Evolutionary conservation across 1,284 basidiomycete genomes (phyloP).

Genomic region (Athelia sp.): DNA sequence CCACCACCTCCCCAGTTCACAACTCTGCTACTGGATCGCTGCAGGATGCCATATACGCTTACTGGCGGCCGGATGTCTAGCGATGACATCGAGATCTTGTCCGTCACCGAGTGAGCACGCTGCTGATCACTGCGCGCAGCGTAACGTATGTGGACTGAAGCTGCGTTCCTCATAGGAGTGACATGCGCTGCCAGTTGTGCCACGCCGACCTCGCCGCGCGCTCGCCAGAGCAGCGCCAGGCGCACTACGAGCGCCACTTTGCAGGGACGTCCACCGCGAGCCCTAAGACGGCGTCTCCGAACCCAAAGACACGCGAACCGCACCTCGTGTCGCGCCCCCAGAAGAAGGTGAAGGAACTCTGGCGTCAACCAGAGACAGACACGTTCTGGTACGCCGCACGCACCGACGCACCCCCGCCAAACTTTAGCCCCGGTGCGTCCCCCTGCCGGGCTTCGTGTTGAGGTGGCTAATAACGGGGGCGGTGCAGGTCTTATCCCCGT

Average conservation of each 20-base stretch:
- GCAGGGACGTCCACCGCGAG: no score
- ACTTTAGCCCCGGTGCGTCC: constrained; percentile 64
- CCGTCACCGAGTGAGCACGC: neutral
- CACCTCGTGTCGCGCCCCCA: no score
- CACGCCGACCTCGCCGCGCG: neutral
- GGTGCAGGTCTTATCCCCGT: constrained; percentile 61
- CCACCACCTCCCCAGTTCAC: no score
- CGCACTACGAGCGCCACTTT: neutral
- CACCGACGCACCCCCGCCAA: constrained; percentile 48
- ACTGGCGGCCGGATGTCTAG: neutral
- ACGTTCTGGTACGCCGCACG: constrained; percentile 60
- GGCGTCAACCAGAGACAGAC: constrained; percentile 30
- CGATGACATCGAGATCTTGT: neutral
- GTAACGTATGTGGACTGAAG: no score
- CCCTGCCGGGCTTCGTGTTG: neutral
- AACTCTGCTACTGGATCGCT: no score
- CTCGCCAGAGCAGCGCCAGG: neutral
- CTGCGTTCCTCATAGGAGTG: no score
- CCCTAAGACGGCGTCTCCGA: no score
- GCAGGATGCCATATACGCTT: neutral
- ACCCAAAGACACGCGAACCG: no score
- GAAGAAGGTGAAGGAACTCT: no score
- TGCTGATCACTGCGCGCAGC: no score
- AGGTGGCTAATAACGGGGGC: constrained; percentile 3
- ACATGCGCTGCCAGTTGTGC: neutral